phyloP scores from a whole-genome alignment of 1,139 yeast species.

The Pichia sp. region DNA sequence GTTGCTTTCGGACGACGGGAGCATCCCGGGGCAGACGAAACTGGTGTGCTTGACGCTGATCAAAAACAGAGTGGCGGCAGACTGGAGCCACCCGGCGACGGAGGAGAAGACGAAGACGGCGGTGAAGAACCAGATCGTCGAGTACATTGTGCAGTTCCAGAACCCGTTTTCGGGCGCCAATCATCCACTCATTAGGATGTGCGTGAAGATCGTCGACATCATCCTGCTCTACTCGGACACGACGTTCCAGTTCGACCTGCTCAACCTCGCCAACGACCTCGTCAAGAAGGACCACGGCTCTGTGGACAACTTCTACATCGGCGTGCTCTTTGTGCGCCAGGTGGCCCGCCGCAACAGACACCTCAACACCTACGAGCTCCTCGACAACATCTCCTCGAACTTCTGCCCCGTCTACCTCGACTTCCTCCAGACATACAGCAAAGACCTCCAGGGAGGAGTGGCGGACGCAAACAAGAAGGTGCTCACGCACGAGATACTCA shows the following conservation, averaged over 20 bases:
- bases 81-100: slow-evolving; percentile 1
- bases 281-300: slow-evolving; percentile 1
- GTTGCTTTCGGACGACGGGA: neutral
- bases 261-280: slow-evolving; percentile 8
- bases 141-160: slow-evolving; percentile 5
- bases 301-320: slow-evolving; percentile 11
- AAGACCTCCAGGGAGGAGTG: neutral
- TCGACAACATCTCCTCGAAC: slow-evolving; percentile 10
- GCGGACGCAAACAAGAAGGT: neutral
- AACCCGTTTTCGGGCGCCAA: slow-evolving; percentile 8
- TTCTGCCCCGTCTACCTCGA: slow-evolving; percentile 12
- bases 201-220: slow-evolving; percentile 9
- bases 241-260: slow-evolving; percentile 9
- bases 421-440: slow-evolving; percentile 9
- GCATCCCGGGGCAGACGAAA: slow-evolving; percentile 6
- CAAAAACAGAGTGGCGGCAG: slow-evolving; percentile 10
- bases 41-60: slow-evolving; percentile 11
- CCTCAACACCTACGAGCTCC: slow-evolving; percentile 7
- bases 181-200: slow-evolving; percentile 11
- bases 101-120: neutral
- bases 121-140: slow-evolving; percentile 3
- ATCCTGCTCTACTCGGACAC: neutral
- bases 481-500: slow-evolving; percentile 10
- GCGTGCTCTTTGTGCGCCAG: slow-evolving; percentile 13
- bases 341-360: slow-evolving; percentile 16